phyloP scores from a whole-genome alignment of 1,139 yeast genomes.

The Geotrichum bryndzae region DNA sequence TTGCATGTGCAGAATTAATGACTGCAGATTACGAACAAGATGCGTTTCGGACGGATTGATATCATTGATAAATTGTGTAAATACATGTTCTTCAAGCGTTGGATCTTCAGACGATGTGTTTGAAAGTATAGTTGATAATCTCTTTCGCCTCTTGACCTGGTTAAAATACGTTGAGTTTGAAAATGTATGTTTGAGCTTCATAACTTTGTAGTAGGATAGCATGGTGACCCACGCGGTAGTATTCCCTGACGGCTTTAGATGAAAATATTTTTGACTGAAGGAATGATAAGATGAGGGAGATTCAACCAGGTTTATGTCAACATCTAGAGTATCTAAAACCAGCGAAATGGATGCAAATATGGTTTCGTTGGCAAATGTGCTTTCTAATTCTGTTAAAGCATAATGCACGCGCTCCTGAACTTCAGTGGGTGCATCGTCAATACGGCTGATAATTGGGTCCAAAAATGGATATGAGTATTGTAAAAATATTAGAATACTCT shows the following conservation, averaged over 20 bases:
- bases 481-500: conserved; percentile 6
- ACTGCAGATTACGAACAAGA: conserved; percentile 1
- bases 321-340: conserved; percentile 2
- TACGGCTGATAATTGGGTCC: background rate
- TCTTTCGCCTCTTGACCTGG: background rate
- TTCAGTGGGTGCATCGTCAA: conserved; percentile 9
- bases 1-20: conserved; percentile 9
- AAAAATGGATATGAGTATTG: conserved; percentile 13
- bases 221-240: conserved; percentile 10
- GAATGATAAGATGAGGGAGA: background rate
- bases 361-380: background rate
- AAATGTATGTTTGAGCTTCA: background rate
- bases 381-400: background rate
- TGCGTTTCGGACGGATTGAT: background rate
- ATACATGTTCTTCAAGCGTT: conserved; percentile 3
- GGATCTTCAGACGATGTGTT: background rate
- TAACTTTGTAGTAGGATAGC: conserved; percentile 8
- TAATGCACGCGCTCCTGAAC: conserved; percentile 4
- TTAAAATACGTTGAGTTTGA: conserved; percentile 1
- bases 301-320: conserved; percentile 9
- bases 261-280: conserved; percentile 9
- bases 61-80: background rate
- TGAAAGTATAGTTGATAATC: background rate
- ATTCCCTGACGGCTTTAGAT: conserved; percentile 6
- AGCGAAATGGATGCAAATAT: background rate